Base-by-base conservation (phyloP, 192 early-diverging fungal genomes). In the Coemansia sp. region DNA sequence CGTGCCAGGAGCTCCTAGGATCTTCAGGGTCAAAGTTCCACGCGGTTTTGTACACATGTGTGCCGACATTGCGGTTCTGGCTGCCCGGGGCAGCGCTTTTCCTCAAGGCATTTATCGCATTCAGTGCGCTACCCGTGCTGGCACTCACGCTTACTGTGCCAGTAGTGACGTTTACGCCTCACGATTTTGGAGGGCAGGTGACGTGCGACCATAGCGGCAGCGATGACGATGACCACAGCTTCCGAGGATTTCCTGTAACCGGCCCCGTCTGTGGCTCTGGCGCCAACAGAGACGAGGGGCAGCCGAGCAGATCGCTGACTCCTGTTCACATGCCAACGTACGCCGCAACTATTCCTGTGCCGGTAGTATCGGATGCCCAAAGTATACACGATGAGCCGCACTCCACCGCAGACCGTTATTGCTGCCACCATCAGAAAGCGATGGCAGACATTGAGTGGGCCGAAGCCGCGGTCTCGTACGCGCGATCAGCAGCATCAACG, bases 61-160 rank as follows among this genome's bases (percentile, higher is more conserved):
- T 78, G 29, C 75, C 75, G 4, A 72, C 75, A 0, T 51, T 73
- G 29, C 64, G 53, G 25, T 50, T 68, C 26, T 78, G 75, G 75
- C 50, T 51, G 19, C 38, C 60, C 2, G 55, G 51, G 14, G 61
- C 69, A 3, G 45, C 64, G 11, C 14, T 42, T 12, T 30, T 25
- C 11, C 28, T 67, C 17, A 73, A 68, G 36, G 38, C 43, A 10
- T 68, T 78, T 49, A 64, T 78, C 52, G 64, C 57, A 9, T 55
- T 58, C 21, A 67, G 62, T 22, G 70, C 70, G 2, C 19, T 78
- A 8, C 75, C 75, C 12, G 70, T 78, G 21, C 53, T 78, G n/a
- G 27, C 65, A 2, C 41, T 78, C 20, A 73, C 75, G 14, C 40
- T 68, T 14, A 78, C 75, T 0, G 70, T 78, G 0, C 75, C 75